Evolutionary conservation across 2,329 filamentous ascomycete species (phyloP), one percentile per base, ranked within the genome.

Genomic region (Aspergillus pseudoglaucus): DNA sequence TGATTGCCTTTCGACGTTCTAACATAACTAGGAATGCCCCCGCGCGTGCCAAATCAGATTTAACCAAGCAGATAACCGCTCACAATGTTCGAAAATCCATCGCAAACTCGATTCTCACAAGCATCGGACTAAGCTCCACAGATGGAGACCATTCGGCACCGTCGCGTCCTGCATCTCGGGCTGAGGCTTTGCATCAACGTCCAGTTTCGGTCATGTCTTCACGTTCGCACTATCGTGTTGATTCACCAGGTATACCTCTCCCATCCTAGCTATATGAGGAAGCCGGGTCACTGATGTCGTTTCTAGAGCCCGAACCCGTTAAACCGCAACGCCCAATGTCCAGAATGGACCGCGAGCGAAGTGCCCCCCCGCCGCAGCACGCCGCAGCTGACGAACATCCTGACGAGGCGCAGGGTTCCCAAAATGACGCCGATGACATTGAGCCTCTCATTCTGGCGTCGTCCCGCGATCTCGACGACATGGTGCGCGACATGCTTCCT

Each of bases 31-130:
- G 86, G 54, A 83, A 81, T 60, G 90, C 89, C 0, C 87, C 90
- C 14, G 85, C 87, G 55, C 77, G 83, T 48, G 91, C 90, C 44
- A 95, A 95, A 66, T 86, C 86, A 2, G 90, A 96, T 61, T 74
- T 97, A 30, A 93, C 93, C 72, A 86, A 82, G 63, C 89, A 95
- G 68, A 75, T 97, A 50, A 85, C 87, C 63, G 83, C 82, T 60
- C 87, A 87, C 67, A 89, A 89, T 60, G 88, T 97, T 44, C 82
- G 91, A 39, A 88, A 89, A 52, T 85, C 88, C 12, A 96, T 95
- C 60, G 85, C 88, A 53, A 80, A 84, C 47, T 85, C 86, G 53
- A 93, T 97, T 52, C 78, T 90, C 41, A 81, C 86, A 47, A 84
- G 86, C 53, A 78, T 95, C 46, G 80, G 78, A 6, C 80, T 85